Evolutionary conservation across 2,329 filamentous ascomycete genomes (phyloP), one percentile per base, ranked within the genome.

Genomic region (Pseudogymnoascus sp.): DNA sequence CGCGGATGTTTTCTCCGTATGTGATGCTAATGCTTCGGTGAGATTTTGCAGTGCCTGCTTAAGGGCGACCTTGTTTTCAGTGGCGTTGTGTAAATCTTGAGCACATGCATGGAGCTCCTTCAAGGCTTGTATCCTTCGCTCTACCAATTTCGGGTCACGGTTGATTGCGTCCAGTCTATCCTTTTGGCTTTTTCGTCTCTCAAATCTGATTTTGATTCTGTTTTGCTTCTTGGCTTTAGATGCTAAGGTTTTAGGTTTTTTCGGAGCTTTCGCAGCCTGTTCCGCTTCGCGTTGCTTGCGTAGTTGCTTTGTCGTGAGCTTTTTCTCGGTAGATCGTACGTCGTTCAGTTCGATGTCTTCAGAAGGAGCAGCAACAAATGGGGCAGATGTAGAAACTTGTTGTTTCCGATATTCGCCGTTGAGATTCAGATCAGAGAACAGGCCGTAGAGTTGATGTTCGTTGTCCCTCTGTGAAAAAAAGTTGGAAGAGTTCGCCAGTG

Each of bases 161-260:
- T 57, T 57, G 51, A 57, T 57, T 19, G 51, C 51, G 28, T 36
- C 51, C 6, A 57, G 28, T 57, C 51, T 57, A 57, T 57, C 51
- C 28, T 57, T 57, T 36, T 57, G 51, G 28, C 51, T 21, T 16
- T 57, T 57, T 57, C 51, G 51, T 34, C 51, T 34, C 51, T 57
- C 51, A 11, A 57, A 57, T 57, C 51, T 57, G 51, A 57, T 57
- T 19, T 57, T 57, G 51, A 57, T 57, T n/a, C 51, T 57, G 6
- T 57, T 57, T 57, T 57, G 51, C 28, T 57, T 57, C 28, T 57
- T 57, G n/a, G 51, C 51, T 57, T 57, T 57, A 7, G 51, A 57
- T 34, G 51, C 28, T 57, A 34, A 19, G 16, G 28, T 57, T 34
- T 57, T 57, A 3, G 51, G 51, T 13, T 57, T 57, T n/a, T 57